Evolutionary conservation across 176 grass and related monocot genomes (phyloP), one percentile per base, ranked within the genome.

Genomic region (Carex cristatella): DNA sequence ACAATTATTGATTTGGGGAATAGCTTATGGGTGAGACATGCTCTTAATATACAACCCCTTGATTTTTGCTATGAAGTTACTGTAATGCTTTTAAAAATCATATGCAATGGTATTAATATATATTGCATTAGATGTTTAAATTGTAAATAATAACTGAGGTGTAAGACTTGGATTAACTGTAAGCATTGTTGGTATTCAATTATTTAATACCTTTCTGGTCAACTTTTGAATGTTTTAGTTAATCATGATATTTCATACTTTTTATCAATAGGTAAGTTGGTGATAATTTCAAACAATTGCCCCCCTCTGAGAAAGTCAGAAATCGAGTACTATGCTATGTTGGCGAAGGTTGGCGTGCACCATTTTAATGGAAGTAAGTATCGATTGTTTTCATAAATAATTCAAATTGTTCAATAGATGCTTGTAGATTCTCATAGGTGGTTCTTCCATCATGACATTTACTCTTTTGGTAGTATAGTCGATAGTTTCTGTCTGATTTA

Each of bases 241-340:
- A 12, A 15, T 57, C 28, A 55, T 78, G 49, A 32, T 56, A 13
- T 16, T 56, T 53, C 2, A 79, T 13, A 75, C 58, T 18, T 2
- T 62, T 27, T 15, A 58, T 42, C 15, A 53, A 14, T 87, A 99
- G 96, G 91, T 28, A 99, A 99, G 88, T 81, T 99, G 10, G 82
- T 99, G 13, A 94, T 99, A 18, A 90, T 99, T 0, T 86, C 96
- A 11, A 99, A 99, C 90, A 99, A 99, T 73, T 95, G 96, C 84
- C 93, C 96, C 32, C 96, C 96, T 0, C 91, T 99, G 14, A 88
- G 96, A 61, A 99, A 94, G 81, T 99, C 96, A 60, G 96, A 99
- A 82, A 95, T 99, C 8, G 93, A 99, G 85, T 99, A 99, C 84
- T 99, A 99, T 31, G 93, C 96, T 16, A 99, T 99, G 96, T 73